phyloP scores from a whole-genome alignment of 2,329 filamentous ascomycete species.

The Claviceps sorghi region DNA sequence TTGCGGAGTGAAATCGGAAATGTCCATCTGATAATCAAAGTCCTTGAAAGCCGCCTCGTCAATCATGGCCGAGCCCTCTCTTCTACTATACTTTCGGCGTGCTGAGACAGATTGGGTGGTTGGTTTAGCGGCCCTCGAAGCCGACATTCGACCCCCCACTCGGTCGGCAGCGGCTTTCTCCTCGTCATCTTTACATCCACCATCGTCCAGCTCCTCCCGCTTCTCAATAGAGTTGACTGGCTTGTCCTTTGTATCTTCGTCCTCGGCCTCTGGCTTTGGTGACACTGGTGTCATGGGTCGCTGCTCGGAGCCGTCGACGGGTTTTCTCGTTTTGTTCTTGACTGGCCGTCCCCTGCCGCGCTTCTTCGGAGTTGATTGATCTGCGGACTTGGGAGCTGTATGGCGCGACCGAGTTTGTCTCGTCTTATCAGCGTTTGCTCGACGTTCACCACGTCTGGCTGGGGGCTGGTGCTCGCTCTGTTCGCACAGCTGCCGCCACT shows the following conservation, averaged over 20 bases:
- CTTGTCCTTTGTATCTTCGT: constrained; percentile 16
- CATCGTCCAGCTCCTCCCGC: constrained; percentile 26
- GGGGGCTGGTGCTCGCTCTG: constrained; percentile 94
- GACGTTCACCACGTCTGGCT: constrained; percentile 70
- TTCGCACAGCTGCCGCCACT: constrained; percentile 88
- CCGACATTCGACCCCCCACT: constrained; percentile 29
- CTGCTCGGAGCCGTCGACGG: constrained; percentile 29
- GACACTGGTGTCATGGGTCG: constrained; percentile 46
- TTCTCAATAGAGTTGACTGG: constrained; percentile 34
- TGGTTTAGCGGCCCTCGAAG: constrained; percentile 34
- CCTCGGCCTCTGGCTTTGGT: constrained; percentile 26
- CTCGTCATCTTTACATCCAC: constrained; percentile 24
- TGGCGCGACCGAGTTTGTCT: constrained; percentile 28
- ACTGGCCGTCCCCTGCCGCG: constrained; percentile 26
- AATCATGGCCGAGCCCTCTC: constrained; percentile 62
- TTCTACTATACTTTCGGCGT: constrained; percentile 70
- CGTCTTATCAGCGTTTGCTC: constrained; percentile 43
- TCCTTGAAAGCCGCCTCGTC: constrained; percentile 83
- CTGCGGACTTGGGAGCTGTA: constrained; percentile 17
- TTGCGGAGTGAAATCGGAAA: constrained; percentile 79
- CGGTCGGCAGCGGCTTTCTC: constrained; percentile 26
- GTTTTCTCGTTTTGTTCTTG: constrained; percentile 23
- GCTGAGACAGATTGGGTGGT: constrained; percentile 68
- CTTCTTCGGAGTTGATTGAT: constrained; percentile 23
- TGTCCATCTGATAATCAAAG: constrained; percentile 80